Evolutionary conservation across 495 filamentous ascomycete genomes (phyloP).

Genomic region (Penicillium argentinense): DNA sequence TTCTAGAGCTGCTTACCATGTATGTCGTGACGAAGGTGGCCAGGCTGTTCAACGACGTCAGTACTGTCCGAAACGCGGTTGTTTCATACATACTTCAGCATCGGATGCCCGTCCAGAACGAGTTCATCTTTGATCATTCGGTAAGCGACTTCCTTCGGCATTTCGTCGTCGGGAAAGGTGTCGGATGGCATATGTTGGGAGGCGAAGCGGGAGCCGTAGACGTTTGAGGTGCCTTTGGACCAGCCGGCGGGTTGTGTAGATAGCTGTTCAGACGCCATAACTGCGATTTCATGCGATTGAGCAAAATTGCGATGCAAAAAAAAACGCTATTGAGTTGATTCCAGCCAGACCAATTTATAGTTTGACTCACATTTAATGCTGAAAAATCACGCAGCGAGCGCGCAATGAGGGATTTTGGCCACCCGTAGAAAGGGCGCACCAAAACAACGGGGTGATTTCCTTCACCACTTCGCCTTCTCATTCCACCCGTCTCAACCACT

Average conservation of each 20-base stretch:
- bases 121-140: conserved; percentile 18
- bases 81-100: conserved; percentile 9
- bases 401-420: too few relatives aligned
- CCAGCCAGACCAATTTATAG: too few relatives aligned
- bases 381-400: too few relatives aligned
- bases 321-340: too few relatives aligned
- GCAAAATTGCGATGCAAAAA: too few relatives aligned
- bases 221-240: conserved; percentile 2
- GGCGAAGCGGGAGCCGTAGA: conserved; percentile 20
- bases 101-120: conserved; percentile 11
- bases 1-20: conserved; percentile 11
- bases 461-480: too few relatives aligned
- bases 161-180: conserved; percentile 9
- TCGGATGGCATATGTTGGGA: conserved; percentile 10
- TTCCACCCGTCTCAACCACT: too few relatives aligned
- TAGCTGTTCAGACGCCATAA: background rate
- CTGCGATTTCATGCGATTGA: background rate
- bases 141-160: conserved; percentile 18
- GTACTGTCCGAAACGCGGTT: background rate
- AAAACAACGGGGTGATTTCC: too few relatives aligned
- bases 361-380: background rate
- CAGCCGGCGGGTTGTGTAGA: background rate
- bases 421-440: too few relatives aligned
- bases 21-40: conserved; percentile 23
- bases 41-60: conserved; percentile 8